Conservation (phyloP, 345 rosid species). For the Lepidium didymum region DNA sequence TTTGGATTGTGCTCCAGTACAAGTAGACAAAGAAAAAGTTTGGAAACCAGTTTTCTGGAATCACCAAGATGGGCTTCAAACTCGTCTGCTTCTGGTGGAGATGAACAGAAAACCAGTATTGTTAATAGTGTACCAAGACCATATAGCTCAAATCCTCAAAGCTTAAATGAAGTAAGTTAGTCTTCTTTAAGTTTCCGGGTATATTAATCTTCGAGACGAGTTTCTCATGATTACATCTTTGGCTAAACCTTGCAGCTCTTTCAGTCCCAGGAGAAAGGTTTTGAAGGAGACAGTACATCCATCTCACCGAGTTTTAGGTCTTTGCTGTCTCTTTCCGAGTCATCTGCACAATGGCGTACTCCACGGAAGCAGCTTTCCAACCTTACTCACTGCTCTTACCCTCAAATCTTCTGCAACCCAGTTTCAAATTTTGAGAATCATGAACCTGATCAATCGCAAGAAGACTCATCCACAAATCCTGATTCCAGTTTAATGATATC, state of each 20-base stretch:
- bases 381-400: conserved; percentile 44
- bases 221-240: neutral
- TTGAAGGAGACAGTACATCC: conserved; percentile 28
- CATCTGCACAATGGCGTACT: conserved; percentile 43
- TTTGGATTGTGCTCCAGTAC: conserved; percentile 44
- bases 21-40: conserved; percentile 40
- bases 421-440: conserved; percentile 57
- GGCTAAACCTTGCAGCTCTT: neutral
- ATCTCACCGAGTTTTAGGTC: conserved; percentile 53
- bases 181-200: neutral
- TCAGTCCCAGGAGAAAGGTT: conserved; percentile 42
- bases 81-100: conserved; percentile 44
- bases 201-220: neutral
- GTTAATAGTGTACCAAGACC: conserved; percentile 33
- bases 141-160: conserved; percentile 38
- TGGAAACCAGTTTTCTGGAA: conserved; percentile 58
- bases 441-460: conserved; percentile 33
- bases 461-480: conserved; percentile 5
- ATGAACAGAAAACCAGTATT: neutral
- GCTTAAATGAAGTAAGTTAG: conserved; percentile 45
- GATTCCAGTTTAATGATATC: conserved; percentile 35
- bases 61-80: conserved; percentile 55
- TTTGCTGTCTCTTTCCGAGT: conserved; percentile 48
- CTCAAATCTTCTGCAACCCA: conserved; percentile 68
- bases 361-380: conserved; percentile 40